Base-by-base conservation (phyloP, 2,329 filamentous ascomycete species). In the Mollisiaceae sp. region DNA sequence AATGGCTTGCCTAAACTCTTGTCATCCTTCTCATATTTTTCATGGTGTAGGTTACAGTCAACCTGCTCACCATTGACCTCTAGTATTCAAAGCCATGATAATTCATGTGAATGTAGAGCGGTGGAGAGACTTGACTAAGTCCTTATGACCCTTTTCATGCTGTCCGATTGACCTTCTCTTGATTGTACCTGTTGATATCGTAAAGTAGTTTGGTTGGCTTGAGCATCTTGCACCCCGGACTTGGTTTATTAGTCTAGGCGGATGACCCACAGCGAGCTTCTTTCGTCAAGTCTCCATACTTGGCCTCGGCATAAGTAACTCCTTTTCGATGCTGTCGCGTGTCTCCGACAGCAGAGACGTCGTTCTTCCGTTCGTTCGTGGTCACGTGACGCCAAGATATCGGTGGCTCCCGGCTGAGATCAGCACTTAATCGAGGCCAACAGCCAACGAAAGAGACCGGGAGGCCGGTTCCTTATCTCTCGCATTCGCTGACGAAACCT, bases 401-500 rank as follows among this genome's bases (percentile, higher is more conserved):
- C 55, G 35, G 35, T 35, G 52, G 20, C 55, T 35, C 52, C 55
- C 55, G 32, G 35, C 35, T 57, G 8, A 22, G 55, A 57, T 39
- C 43, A 54, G 55, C 54, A 50, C 27, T 24, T 41, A 35, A 52
- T 24, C 22, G 18, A 38, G 4, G 9, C 5, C 8, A 18, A 20
- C 32, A 52, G 20, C 36, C 15, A 6, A n/a, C 32, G 59, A 27
- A 14, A 32, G 20, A 22, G 36, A 22, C 43, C 43, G 41, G 39
- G 14, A 15, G 27, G 27, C 27, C 27, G 27, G 27, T 32, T 57
- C 39, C 58, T 65, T 65, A 65, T 65, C 59, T 61, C 52, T 61
- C 14, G 52, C 36, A 58, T 65, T 65, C 61, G 58, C 41, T 65
- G 58, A 60, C 43, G 58, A 60, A 58, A 61, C 63, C 11, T 5